Evolutionary conservation across 495 filamentous ascomycete genomes (phyloP), one percentile per base, ranked within the genome.

Genomic region (Neurospora sp.): DNA sequence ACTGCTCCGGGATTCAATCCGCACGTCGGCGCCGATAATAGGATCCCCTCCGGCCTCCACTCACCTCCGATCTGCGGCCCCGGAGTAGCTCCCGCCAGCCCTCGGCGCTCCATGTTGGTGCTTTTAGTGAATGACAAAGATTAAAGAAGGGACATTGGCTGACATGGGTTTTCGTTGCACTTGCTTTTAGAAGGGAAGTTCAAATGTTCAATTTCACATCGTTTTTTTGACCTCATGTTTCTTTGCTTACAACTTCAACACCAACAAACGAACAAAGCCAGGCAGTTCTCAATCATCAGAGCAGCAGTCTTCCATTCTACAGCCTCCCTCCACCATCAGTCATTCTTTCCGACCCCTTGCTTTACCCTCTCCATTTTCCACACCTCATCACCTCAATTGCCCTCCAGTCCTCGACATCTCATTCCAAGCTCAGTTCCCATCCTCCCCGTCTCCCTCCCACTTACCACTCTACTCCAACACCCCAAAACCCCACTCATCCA

Each of bases 401-500:
- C 42, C 42, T 46, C 31, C 31, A 35, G 31, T 35, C 42, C 44
- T 46, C 44, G 18, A n/a, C 9, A 20, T 42, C 16, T 42, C 49
- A 54, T 23, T 14, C 49, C 49, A 54, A 23, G 5, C 46, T 54
- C 20, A 54, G 20, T 54, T 54, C 20, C 46, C 42, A 46, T 46
- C 46, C 46, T 54, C 46, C n/a, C 20, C 46, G 46, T 71, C 71
- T 44, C 60, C 41, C 39, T 23, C 4, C 20, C 54, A 62, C 54
- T 31, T 31, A 16, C 23, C 54, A 62, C 54, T 35, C 27, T 18
- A 35, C 27, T 31, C 23, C 66, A 81, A 46, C 35, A 75, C 27
- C 6, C 75, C 77, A 80, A 82, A 88, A 82, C 87, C 74, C 88
- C 85, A 74, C 71, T 72, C 16, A 69, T 79, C 72, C 85, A 85